These are phyloP conservation scores for Albizia julibrissin DNA, from an alignment of 306 rosid species.

Conservation along the genomic window DNA sequence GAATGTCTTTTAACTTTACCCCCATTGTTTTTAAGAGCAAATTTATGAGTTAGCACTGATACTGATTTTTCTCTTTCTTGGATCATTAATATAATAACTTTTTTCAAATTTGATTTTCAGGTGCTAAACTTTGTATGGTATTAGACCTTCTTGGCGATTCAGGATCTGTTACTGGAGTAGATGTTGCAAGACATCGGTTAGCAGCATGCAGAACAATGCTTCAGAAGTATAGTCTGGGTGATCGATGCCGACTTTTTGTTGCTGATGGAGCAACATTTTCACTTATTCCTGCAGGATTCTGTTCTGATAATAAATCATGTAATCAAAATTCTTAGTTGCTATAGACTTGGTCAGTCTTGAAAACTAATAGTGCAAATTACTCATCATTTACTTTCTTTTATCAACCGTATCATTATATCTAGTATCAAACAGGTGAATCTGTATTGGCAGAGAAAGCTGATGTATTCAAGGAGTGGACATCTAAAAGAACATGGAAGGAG, in stretches of 20 bases:
- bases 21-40: neutral
- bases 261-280: slow-evolving; percentile 81
- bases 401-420: slow-evolving; percentile 54
- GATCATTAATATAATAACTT: neutral
- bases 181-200: slow-evolving; percentile 86
- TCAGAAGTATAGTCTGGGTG: slow-evolving; percentile 75
- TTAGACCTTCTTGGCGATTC: slow-evolving; percentile 71
- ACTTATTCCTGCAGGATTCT: slow-evolving; percentile 47
- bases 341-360: slow-evolving; percentile 1
- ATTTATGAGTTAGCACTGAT: neutral
- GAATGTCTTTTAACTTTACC: neutral
- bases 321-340: slow-evolving; percentile 35
- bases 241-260: slow-evolving; percentile 81
- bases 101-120: slow-evolving; percentile 44
- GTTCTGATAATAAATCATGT: slow-evolving; percentile 53
- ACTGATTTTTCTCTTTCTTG: neutral
- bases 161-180: slow-evolving; percentile 89
- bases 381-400: slow-evolving; percentile 31
- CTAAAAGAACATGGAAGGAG: slow-evolving; percentile 86
- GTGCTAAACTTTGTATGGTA: slow-evolving; percentile 93
- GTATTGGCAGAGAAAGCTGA: slow-evolving; percentile 49
- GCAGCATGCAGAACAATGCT: slow-evolving; percentile 88
- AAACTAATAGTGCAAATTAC: neutral
- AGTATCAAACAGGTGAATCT: slow-evolving; percentile 65
- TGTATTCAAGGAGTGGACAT: slow-evolving; percentile 80